Percentiles rank a stretch among this genome's conserved stretches.
Conservation (phyloP, 108 stramenopile species). For the Cyclotella atomus region DNA sequence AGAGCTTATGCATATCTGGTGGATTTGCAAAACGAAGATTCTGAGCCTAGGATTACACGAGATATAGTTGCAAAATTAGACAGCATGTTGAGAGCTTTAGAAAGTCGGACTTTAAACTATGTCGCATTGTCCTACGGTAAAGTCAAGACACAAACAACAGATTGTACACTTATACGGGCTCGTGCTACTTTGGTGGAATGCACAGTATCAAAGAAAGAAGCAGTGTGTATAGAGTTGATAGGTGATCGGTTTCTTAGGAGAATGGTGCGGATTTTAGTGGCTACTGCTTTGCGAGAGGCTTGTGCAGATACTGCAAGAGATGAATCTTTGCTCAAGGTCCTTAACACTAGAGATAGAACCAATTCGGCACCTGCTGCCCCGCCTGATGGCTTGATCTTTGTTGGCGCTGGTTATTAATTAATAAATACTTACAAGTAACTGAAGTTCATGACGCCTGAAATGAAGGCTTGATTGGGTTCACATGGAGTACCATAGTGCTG, state of each 20-base stretch:
- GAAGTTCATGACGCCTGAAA: too few species aligned
- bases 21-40: conserved; percentile 35
- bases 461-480: too few species aligned
- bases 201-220: conserved; percentile 21
- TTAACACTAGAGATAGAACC: conserved; percentile 51
- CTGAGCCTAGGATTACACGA: background rate
- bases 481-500: too few species aligned
- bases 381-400: conserved; percentile 73
- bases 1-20: conserved; percentile 78
- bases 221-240: conserved; percentile 72
- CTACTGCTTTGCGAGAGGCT: conserved; percentile 57
- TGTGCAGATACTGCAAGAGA: background rate
- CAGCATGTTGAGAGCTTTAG: conserved; percentile 52
- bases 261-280: conserved; percentile 77
- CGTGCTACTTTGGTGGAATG: conserved; percentile 57
- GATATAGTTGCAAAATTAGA: conserved; percentile 41
- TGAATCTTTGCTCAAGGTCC: conserved; percentile 46
- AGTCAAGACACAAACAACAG: conserved; percentile 67
- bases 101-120: conserved; percentile 64
- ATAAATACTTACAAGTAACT: too few species aligned
- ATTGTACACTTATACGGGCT: conserved; percentile 62
- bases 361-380: conserved; percentile 56
- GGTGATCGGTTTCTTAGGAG: conserved; percentile 82
- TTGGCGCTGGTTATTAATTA: conserved; percentile 44
- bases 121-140: conserved; percentile 72